Conservation (phyloP, 768 basidiomycete species). For the Mycena polygramma region DNA sequence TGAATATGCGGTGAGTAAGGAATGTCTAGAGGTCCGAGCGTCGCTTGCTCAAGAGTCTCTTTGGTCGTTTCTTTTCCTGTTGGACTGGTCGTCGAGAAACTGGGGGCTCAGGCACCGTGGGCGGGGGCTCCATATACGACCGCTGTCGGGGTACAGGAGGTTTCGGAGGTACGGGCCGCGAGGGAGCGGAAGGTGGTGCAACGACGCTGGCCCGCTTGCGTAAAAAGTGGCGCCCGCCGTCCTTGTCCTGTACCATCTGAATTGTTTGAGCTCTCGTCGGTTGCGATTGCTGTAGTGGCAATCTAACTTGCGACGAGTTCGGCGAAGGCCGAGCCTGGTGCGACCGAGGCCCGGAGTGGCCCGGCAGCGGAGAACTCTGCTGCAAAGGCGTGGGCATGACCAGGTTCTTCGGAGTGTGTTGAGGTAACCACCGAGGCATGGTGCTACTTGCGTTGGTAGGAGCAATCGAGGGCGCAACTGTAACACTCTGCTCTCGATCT, state of each 20-base stretch:
- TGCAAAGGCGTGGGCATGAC: constrained; percentile 83
- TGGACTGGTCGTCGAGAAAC: constrained; percentile 40
- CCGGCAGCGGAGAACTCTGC: constrained; percentile 41
- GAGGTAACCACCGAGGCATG: constrained; percentile 38
- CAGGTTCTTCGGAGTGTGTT: constrained; percentile 71
- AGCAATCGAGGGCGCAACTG: constrained; percentile 30
- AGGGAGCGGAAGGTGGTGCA: background rate
- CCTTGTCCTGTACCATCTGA: constrained; percentile 29
- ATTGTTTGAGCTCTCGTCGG: constrained; percentile 30
- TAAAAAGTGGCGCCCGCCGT: constrained; percentile 30
- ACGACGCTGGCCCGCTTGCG: constrained; percentile 30
- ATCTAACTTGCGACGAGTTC: constrained; percentile 33
- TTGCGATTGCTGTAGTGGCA: constrained; percentile 27
- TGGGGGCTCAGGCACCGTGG: constrained; percentile 28
- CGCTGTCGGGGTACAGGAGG: constrained; percentile 23
- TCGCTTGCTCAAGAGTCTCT: constrained; percentile 60
- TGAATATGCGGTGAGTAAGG: background rate
- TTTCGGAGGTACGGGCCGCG: constrained; percentile 18
- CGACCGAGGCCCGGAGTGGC: background rate
- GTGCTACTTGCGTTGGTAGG: constrained; percentile 23
- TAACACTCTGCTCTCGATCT: constrained; percentile 23
- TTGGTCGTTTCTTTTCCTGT: constrained; percentile 47
- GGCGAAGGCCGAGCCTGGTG: constrained; percentile 25
- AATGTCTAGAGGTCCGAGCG: constrained; percentile 49
- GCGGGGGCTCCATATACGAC: constrained; percentile 37